Evolutionary conservation across 2,329 filamentous ascomycete species (phyloP).

Genomic region (Sclerotinia nivalis): DNA sequence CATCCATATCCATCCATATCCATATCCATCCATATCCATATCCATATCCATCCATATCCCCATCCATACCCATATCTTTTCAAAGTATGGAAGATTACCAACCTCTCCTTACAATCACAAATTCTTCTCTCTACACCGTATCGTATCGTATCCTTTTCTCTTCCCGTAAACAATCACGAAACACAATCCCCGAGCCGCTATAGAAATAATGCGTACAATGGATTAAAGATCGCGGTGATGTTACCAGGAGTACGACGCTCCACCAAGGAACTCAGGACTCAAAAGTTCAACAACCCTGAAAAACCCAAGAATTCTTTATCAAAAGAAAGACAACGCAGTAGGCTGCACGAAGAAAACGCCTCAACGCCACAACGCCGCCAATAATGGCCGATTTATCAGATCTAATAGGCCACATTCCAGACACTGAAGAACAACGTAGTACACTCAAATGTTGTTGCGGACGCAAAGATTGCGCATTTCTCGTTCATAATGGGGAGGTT

Average conservation of each 20-base stretch:
- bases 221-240: slow-evolving; percentile 8
- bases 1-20: too few species aligned
- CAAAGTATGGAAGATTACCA: neutral
- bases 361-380: neutral
- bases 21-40: too few species aligned
- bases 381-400: slow-evolving; percentile 16
- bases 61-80: too few species aligned
- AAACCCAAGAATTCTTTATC: neutral
- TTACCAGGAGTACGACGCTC: slow-evolving; percentile 6
- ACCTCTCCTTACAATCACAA: slow-evolving; percentile 5
- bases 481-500: slow-evolving; percentile 76
- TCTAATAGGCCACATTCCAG: slow-evolving; percentile 35
- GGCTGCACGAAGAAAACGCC: slow-evolving; percentile 11
- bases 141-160: neutral
- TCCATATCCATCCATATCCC: too few species aligned
- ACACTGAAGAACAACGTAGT: slow-evolving; percentile 17
- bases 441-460: slow-evolving; percentile 78
- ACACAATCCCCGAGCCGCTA: neutral
- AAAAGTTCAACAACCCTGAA: slow-evolving; percentile 12
- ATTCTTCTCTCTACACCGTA: neutral
- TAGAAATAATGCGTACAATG: neutral
- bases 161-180: neutral
- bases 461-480: slow-evolving; percentile 72
- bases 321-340: neutral
- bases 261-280: neutral